Base-by-base conservation (phyloP, 352 stramenopile genomes). In the Pythium sp. region DNA sequence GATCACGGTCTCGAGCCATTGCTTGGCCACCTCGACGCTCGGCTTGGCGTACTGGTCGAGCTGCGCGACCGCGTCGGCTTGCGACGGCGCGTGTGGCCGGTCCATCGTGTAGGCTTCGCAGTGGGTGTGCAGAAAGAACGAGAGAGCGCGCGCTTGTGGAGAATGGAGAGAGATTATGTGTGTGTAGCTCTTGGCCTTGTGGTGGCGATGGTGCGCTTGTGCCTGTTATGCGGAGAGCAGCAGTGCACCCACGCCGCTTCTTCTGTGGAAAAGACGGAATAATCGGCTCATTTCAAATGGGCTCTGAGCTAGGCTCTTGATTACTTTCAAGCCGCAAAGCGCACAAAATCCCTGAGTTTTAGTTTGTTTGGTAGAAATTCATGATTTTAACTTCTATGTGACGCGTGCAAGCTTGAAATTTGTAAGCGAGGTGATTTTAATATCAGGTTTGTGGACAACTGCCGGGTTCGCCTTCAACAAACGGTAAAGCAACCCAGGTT, bases 1-100 rank as follows among this genome's bases (percentile, higher is more conserved):
- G 62, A 91, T 86, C 36, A 86, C 81, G 20, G 75, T 72, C 34
- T 82, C 66, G 46, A 82, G 71, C 83, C 83, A 91, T 49, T 86
- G 58, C 26, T 72, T 76, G 24, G 83, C 83, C 3, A 85, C 61
- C 3, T 30, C 69, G 41, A 89, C 65, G 63, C 70, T 77, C 46
- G 76, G 76, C 62, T 80, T 79, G 15, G 74, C 66, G 67, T 80
- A 82, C 58, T 71, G 58, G 51, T 82, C 73, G 20, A 82, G 73
- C 24, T 43, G 24, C 36, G 68, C 43, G 14, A 59, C 63, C 12
- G 68, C 62, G 18, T 58, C 63, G 7, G 62, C 55, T n/a, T 58
- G 34, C 24, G 68, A 47, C 18, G 51, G 24, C 18, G 47, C 28
- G 62, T 41, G 62, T 7, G 65, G 58, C 49, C 58, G 58, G 32